These are phyloP conservation scores for Lizanozyma gosingica DNA, from an alignment of 1,139 yeast genomes.

Conservation along the genomic window DNA sequence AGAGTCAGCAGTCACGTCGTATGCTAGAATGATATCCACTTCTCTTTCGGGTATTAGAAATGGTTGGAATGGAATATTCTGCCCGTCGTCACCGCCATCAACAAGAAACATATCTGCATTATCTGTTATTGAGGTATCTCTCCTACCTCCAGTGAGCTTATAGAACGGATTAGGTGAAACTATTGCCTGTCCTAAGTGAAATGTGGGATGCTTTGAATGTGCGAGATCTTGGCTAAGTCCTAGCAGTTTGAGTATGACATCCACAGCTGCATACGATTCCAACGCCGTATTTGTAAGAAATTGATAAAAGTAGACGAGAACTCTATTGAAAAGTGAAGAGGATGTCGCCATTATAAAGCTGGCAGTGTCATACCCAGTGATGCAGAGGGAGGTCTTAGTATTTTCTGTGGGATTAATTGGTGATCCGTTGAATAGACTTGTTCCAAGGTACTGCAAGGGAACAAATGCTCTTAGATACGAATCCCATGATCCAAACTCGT, in stretches of 20 bases:
- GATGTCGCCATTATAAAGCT: conserved; percentile 70
- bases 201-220: conserved; percentile 15
- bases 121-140: conserved; percentile 8
- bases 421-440: conserved; percentile 28
- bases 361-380: conserved; percentile 57
- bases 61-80: conserved; percentile 74
- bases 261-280: conserved; percentile 32
- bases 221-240: conserved; percentile 29
- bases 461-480: conserved; percentile 40
- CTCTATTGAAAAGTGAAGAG: conserved; percentile 58
- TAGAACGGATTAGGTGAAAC: conserved; percentile 72
- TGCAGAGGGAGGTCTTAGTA: conserved; percentile 31
- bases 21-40: conserved; percentile 75
- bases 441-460: conserved; percentile 46
- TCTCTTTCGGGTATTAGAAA: conserved; percentile 60
- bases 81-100: conserved; percentile 87
- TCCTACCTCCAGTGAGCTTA: conserved; percentile 16
- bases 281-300: conserved; percentile 27
- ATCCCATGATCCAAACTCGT: conserved; percentile 68
- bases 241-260: conserved; percentile 36
- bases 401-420: conserved; percentile 12
- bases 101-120: conserved; percentile 36
- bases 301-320: conserved; percentile 39
- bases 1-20: conserved; percentile 82
- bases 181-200: conserved; percentile 59